Conservation (phyloP, 2,329 filamentous ascomycete species). For the Penicillium occitanis region DNA sequence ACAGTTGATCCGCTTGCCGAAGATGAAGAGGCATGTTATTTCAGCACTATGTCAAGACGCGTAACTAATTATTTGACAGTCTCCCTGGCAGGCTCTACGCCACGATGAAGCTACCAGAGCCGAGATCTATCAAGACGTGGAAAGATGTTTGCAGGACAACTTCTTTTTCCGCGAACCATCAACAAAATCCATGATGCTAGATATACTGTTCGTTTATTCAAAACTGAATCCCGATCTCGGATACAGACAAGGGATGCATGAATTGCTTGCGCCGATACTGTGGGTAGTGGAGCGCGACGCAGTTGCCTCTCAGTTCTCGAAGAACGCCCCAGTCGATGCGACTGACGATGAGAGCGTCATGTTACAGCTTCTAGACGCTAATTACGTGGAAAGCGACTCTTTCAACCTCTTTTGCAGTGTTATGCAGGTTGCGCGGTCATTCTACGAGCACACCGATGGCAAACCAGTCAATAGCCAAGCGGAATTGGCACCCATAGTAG, state of each 20-base stretch:
- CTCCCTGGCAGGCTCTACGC: slow-evolving; percentile 84
- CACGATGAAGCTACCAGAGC: slow-evolving; percentile 79
- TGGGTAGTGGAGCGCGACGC: slow-evolving; percentile 83
- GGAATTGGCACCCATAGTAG: slow-evolving; percentile 70
- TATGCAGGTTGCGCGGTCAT: slow-evolving; percentile 83
- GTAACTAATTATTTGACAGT: slow-evolving; percentile 52
- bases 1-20: slow-evolving; percentile 82
- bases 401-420: slow-evolving; percentile 81
- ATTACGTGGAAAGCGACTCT: slow-evolving; percentile 83
- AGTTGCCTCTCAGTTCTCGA: slow-evolving; percentile 52
- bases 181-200: slow-evolving; percentile 77
- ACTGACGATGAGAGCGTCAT: slow-evolving; percentile 53
- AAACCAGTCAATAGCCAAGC: slow-evolving; percentile 45
- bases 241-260: slow-evolving; percentile 99
- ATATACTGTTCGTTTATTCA: slow-evolving; percentile 91
- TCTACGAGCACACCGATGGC: slow-evolving; percentile 71
- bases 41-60: slow-evolving; percentile 40
- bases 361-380: slow-evolving; percentile 66
- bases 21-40: slow-evolving; percentile 61
- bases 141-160: slow-evolving; percentile 85
- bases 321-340: slow-evolving; percentile 35
- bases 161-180: slow-evolving; percentile 78
- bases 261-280: slow-evolving; percentile 84
- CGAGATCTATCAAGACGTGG: slow-evolving; percentile 93
- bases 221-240: slow-evolving; percentile 84